A percentile compares a stretch with the other conserved stretches of the same genome.
These are phyloP conservation scores for Lactifluus subvellereus DNA, from an alignment of 768 basidiomycete species.

Conservation along the genomic window DNA sequence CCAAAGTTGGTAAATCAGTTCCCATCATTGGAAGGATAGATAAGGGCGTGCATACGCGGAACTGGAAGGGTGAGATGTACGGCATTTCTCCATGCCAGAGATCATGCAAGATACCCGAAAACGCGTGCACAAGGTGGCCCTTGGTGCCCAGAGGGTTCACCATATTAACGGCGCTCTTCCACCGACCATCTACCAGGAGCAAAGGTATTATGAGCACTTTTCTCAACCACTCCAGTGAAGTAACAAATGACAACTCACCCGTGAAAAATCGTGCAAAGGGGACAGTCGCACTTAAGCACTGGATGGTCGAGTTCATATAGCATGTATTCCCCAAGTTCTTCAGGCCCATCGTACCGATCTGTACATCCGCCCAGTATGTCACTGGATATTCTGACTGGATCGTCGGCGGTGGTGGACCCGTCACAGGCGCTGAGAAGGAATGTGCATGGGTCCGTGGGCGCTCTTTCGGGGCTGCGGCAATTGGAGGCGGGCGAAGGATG, in stretches of 20 bases:
- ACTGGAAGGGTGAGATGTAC: constrained; percentile 74
- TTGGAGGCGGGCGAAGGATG: constrained; percentile 72
- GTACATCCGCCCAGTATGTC: constrained; percentile 75
- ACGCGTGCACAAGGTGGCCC: constrained; percentile 74
- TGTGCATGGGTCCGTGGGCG: constrained; percentile 46
- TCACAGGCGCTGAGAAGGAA: constrained; percentile 32
- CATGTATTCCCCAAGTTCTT: constrained; percentile 98
- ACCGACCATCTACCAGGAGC: constrained; percentile 57
- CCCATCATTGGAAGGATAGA: not conserved
- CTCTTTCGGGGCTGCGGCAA: constrained; percentile 71
- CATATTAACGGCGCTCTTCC: constrained; percentile 80
- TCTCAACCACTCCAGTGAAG: not conserved
- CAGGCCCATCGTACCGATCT: constrained; percentile 76
- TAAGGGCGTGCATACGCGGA: constrained; percentile 50
- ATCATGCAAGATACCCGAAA: constrained; percentile 75
- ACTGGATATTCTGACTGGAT: constrained; percentile 76
- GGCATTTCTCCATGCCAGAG: constrained; percentile 86
- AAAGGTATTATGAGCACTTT: not conserved
- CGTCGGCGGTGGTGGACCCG: constrained; percentile 54
- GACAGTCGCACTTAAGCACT: constrained; percentile 91
- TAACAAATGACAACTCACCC: constrained; percentile 42
- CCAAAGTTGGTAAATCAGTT: constrained; percentile 26
- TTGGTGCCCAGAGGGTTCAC: constrained; percentile 84
- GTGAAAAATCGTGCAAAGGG: constrained; percentile 93
- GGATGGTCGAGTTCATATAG: constrained; percentile 98